Evolutionary conservation across 106 monocot species (phyloP).

Genomic region (Dendrobium catenatum): DNA sequence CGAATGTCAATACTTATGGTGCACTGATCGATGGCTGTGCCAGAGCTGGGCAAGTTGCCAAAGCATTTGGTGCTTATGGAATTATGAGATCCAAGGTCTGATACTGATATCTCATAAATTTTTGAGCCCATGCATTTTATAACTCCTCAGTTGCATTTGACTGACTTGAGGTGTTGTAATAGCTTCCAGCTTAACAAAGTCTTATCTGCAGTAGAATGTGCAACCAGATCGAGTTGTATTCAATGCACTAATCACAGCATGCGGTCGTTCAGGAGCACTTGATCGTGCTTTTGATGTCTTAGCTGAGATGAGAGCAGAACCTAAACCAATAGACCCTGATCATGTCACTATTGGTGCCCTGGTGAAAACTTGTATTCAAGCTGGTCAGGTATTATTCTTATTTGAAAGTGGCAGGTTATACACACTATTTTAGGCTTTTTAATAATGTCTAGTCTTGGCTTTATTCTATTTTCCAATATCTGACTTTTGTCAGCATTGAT

Average conservation of each 20-base stretch:
- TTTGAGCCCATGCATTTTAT: background rate
- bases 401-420: background rate
- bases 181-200: conserved; percentile 29
- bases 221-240: conserved; percentile 96
- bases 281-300: conserved; percentile 99
- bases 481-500: background rate
- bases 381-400: conserved; percentile 46
- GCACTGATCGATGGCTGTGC: conserved; percentile 97
- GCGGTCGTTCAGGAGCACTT: conserved; percentile 93
- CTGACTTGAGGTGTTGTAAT: background rate
- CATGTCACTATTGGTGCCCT: conserved; percentile 95
- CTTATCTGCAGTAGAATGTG: conserved; percentile 89
- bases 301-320: conserved; percentile 83
- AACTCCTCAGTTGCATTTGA: background rate
- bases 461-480: background rate
- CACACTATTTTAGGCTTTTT: background rate
- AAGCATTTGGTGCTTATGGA: conserved; percentile 99
- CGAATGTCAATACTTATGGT: conserved; percentile 87
- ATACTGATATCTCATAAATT: background rate
- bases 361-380: conserved; percentile 75
- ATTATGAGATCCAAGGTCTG: conserved; percentile 95
- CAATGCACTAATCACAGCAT: conserved; percentile 94
- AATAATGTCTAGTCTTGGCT: background rate
- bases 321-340: conserved; percentile 78
- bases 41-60: conserved; percentile 87